Base-by-base conservation (phyloP, 2,329 filamentous ascomycete species). In the Ophiosphaerella korrae region DNA sequence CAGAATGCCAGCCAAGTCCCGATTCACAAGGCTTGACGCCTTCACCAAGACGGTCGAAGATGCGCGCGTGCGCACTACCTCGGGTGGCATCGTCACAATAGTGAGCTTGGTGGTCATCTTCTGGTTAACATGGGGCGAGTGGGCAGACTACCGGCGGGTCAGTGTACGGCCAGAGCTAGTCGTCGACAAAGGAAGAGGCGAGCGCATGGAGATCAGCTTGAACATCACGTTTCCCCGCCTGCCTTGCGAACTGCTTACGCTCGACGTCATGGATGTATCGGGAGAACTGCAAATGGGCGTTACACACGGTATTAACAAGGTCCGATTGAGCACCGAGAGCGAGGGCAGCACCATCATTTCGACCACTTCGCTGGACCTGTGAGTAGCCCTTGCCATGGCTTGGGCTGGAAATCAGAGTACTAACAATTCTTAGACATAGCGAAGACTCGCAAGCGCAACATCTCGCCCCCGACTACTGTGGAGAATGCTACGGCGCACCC, bases 31-130 rank as follows among this genome's bases (percentile, higher is more conserved):
- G 84, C 90, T 99, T 59, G 94, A 99, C 77, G 94, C 94, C 82
- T 99, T 99, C 75, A 96, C 93, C 44, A 99, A 99, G 79, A 99
- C 94, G 11, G 94, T 99, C 64, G 94, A 99, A 75, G 94, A 99
- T 85, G 94, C 95, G 62, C 86, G 94, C 66, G 86, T 99, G 72
- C 89, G 95, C 67, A 99, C 94, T 29, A 97, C 92, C 6, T 96
- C 92, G 2, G 94, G 94, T 60, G 94, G 94, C 62, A 85, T 99
- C 64, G 91, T 99, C 67, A 99, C 94, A 48, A 92, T 99, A 66
- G 83, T 88, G 61, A 97, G 92, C 53, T 80, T 99, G 66, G 74
- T 99, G 43, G 84, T 97, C 45, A 91, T 99, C 47, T 71, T 97
- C 38, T 97, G 88, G 75, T 83, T 99, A 62, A 84, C 92, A 23